Base-by-base conservation (phyloP, 192 early-diverging fungal genomes). In the Coemansia sp. region DNA sequence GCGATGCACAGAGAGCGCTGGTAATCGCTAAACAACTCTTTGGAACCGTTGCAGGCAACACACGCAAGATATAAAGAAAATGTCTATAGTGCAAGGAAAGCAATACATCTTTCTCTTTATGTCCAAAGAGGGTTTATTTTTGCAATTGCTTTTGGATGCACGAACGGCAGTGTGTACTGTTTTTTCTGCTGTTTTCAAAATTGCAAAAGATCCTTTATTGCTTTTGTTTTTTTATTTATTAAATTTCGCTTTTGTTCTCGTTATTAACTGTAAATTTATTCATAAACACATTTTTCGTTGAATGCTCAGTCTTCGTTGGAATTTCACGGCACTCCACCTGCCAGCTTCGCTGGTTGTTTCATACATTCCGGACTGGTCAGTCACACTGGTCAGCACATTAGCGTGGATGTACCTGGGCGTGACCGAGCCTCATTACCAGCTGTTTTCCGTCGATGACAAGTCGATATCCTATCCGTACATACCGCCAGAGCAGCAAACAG, bases 361-460 rank as follows among this genome's bases (percentile, higher is more conserved):
- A 6, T 78, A 74, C 66, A 70, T 71, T 69, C 75, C 61, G 48
- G 83, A 85, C 83, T 89, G 89, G 84, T 36, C 86, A 0, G 64
- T 91, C 7, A 85, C 89, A 3, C 17, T 89, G 34, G 45, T 82
- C 32, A 85, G 90, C 70, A 74, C 87, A 14, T 61, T 78, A 5
- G 72, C 77, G 48, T 92, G 90, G 78, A 80, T 89, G 55, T 77
- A 76, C 37, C 68, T 92, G 2, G 88, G 88, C 60, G 70, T 64
- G 8, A 56, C 87, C 0, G 71, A 86, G 15, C 91, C 91, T 7
- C 91, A 87, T 71, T 90, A 91, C 65, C 86, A 89, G 71, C 66
- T 84, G 35, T 94, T 94, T 62, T 90, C 88, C 6, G 77, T 94
- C 4, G 66, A 87, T 33, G 87, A 94, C 78, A 88, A 86, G 51